Conservation (phyloP, 768 basidiomycete genomes). For the Dioszegia crocea region DNA sequence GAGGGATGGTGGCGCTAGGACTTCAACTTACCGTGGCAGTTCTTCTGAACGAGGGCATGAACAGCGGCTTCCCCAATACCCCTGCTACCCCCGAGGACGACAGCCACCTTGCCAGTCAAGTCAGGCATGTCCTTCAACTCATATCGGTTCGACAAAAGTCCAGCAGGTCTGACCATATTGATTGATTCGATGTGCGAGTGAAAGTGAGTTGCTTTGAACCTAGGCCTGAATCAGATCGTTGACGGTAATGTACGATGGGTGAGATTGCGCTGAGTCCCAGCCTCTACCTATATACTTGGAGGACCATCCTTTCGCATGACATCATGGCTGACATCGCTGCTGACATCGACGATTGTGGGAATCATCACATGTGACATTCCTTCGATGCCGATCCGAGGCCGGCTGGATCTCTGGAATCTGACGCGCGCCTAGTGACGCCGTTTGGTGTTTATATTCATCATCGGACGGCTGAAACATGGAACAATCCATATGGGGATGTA, state of each 20-base stretch:
- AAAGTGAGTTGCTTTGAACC: too few relatives aligned
- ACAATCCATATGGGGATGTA: conserved; percentile 1
- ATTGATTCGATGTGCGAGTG: not conserved
- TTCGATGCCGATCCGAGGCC: too few relatives aligned
- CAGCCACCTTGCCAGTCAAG: conserved; percentile 54
- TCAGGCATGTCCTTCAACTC: conserved; percentile 53
- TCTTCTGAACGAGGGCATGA: conserved; percentile 33
- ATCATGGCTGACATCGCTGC: not conserved
- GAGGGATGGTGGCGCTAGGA: not conserved
- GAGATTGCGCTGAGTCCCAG: not conserved
- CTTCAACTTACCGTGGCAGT: conserved; percentile 25
- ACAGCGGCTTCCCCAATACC: conserved; percentile 42
- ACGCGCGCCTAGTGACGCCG: too few relatives aligned
- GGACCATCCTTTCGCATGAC: not conserved
- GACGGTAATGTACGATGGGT: too few relatives aligned
- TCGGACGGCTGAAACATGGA: not conserved
- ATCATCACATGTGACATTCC: too few relatives aligned
- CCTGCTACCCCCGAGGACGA: conserved; percentile 56
- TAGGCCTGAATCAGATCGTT: too few relatives aligned
- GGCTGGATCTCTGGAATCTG: too few relatives aligned
- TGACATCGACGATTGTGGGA: not conserved
- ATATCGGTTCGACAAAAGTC: conserved; percentile 46
- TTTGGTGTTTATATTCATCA: not conserved
- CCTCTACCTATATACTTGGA: not conserved
- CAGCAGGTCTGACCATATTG: conserved; percentile 36